Percentiles rank a stretch among this genome's conserved stretches.
phyloP scores from a whole-genome alignment of 352 stramenopile genomes.

The Halophytophthora polymorphica region DNA sequence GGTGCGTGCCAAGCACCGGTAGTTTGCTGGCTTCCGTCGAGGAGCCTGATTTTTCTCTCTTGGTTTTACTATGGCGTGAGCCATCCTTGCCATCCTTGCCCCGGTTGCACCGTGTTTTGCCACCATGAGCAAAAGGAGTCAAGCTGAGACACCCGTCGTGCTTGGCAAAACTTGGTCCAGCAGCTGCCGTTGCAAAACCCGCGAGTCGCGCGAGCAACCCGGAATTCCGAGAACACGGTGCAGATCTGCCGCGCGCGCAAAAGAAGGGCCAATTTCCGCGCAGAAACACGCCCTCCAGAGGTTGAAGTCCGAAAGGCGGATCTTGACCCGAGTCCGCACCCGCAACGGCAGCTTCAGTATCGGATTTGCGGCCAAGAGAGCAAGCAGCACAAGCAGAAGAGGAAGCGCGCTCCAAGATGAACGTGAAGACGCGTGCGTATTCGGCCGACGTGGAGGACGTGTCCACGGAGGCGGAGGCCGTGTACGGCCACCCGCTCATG shows the following conservation, averaged over 20 bases:
- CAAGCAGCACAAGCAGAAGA: conserved; percentile 8
- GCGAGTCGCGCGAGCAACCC: not conserved
- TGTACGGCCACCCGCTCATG: conserved; percentile 86
- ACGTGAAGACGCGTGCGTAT: conserved; percentile 38
- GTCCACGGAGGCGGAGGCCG: conserved; percentile 44
- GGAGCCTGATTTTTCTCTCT: too few species aligned
- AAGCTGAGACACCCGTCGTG: not conserved
- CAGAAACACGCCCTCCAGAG: too few species aligned
- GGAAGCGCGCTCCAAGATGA: conserved; percentile 36
- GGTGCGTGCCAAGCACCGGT: too few species aligned
- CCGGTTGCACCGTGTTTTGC: not conserved
- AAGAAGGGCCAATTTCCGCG: too few species aligned
- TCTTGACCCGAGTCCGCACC: too few species aligned
- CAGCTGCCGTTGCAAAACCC: not conserved
- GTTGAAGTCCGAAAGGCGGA: too few species aligned
- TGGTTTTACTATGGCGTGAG: not conserved
- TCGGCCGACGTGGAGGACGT: conserved; percentile 21
- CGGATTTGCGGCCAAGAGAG: conserved; percentile 2
- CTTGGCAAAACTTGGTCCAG: not conserved
- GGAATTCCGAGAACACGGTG: too few species aligned
- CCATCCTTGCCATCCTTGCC: not conserved
- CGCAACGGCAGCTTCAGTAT: conserved; percentile 3
- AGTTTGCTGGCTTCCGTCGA: too few species aligned
- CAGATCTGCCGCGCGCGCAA: too few species aligned
- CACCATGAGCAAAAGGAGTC: not conserved